These are phyloP conservation scores for barley (Hordeum vulgare) DNA, from an alignment of 176 grass and related monocot genomes.

Conservation along the genomic window MorexV3_pseudomolecules_assembly NC_058524.1:149970368-149970867, in stretches of 20 bases:
- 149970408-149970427: conserved; percentile 22
- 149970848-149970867: too few relatives aligned
- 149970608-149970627: conserved; percentile 29
- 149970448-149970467: conserved; percentile 57
- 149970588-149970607: conserved; percentile 43
- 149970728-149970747: too few relatives aligned
- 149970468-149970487: conserved; percentile 42
- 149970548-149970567: conserved; percentile 29
- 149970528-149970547: conserved; percentile 35
- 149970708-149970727: too few relatives aligned
- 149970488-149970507: conserved; percentile 35
- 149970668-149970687: neutral
- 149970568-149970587: conserved; percentile 51
- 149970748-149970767: too few relatives aligned
- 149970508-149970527: conserved; percentile 37
- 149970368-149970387: neutral
- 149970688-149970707: too few relatives aligned
- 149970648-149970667: conserved; percentile 17
- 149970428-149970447: conserved; percentile 32
- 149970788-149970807: too few relatives aligned
- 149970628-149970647: conserved; percentile 31
- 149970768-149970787: too few relatives aligned
- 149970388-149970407: conserved; percentile 30
- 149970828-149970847: too few relatives aligned
- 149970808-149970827: too few relatives aligned